Conservation (phyloP, 2,329 filamentous ascomycete genomes). For the Amphichorda felina region DNA sequence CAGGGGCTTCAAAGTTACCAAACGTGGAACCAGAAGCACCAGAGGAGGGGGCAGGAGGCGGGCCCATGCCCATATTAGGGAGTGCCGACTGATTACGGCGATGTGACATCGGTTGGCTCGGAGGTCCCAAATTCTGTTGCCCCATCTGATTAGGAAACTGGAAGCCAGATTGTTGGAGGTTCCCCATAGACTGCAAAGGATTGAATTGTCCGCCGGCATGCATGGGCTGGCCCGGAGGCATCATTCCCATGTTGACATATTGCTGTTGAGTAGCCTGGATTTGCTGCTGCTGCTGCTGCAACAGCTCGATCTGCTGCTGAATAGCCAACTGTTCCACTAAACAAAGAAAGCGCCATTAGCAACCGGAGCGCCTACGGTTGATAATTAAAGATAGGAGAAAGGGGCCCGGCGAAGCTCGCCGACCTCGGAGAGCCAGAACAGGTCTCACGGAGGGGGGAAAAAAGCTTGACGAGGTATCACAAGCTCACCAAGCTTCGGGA, state of each 20-base stretch:
- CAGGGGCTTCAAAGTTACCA: slow-evolving; percentile 62
- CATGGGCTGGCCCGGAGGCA: slow-evolving; percentile 69
- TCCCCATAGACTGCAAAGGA: slow-evolving; percentile 70
- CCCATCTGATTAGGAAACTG: slow-evolving; percentile 72
- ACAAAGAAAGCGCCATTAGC: slow-evolving; percentile 6
- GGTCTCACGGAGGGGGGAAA: background rate
- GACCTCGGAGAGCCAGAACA: background rate
- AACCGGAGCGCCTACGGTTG: too few species aligned
- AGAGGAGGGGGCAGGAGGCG: slow-evolving; percentile 82
- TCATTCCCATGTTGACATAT: slow-evolving; percentile 95
- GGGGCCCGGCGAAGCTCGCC: too few species aligned
- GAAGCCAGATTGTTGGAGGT: slow-evolving; percentile 71
- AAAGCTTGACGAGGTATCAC: too few species aligned
- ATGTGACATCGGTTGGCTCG: slow-evolving; percentile 72
- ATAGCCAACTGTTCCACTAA: slow-evolving; percentile 95
- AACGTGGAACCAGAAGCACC: slow-evolving; percentile 71
- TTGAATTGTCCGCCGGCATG: slow-evolving; percentile 61
- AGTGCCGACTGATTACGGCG: slow-evolving; percentile 96
- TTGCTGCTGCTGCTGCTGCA: slow-evolving; percentile 96
- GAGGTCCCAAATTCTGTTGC: slow-evolving; percentile 58
- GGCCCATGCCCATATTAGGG: slow-evolving; percentile 82
- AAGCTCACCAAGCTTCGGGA: background rate
- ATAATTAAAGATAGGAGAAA: slow-evolving; percentile 2
- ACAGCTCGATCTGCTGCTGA: slow-evolving; percentile 93
- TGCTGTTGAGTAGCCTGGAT: slow-evolving; percentile 95